Conservation (phyloP, 495 filamentous ascomycete species). For the Astrocystis sublimbata region DNA sequence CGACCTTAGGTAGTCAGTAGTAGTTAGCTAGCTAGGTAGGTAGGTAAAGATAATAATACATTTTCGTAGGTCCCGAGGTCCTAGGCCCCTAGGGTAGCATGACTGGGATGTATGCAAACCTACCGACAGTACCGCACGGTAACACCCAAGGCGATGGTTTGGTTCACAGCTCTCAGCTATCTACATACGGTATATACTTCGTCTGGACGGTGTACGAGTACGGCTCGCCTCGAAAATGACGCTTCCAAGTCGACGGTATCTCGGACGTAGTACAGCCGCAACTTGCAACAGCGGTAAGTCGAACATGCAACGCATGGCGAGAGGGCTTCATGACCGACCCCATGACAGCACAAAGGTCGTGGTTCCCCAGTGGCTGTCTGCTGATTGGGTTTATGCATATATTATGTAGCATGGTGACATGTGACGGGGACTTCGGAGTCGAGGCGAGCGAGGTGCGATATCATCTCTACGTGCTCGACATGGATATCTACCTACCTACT, state of each 20-base stretch:
- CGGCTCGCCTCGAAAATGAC: neutral
- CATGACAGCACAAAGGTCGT: slow-evolving; percentile 5
- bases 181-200: neutral
- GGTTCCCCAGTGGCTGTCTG: neutral
- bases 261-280: slow-evolving; percentile 1
- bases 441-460: too few species aligned
- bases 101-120: too few species aligned
- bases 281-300: slow-evolving; percentile 15
- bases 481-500: too few species aligned
- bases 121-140: neutral
- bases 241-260: neutral
- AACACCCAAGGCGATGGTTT: neutral
- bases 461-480: too few species aligned
- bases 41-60: too few species aligned
- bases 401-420: slow-evolving; percentile 7
- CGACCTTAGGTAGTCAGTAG: too few species aligned
- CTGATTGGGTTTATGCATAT: slow-evolving; percentile 8
- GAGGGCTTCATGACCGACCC: neutral
- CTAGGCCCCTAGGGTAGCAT: too few species aligned
- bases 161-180: neutral
- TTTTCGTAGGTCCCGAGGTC: too few species aligned
- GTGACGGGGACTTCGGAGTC: too few species aligned
- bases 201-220: neutral
- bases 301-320: slow-evolving; percentile 15
- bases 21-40: neutral